Evolutionary conservation across 2,329 filamentous ascomycete genomes (phyloP), one percentile per base, ranked within the genome.

Genomic region (Xylogone sp.): DNA sequence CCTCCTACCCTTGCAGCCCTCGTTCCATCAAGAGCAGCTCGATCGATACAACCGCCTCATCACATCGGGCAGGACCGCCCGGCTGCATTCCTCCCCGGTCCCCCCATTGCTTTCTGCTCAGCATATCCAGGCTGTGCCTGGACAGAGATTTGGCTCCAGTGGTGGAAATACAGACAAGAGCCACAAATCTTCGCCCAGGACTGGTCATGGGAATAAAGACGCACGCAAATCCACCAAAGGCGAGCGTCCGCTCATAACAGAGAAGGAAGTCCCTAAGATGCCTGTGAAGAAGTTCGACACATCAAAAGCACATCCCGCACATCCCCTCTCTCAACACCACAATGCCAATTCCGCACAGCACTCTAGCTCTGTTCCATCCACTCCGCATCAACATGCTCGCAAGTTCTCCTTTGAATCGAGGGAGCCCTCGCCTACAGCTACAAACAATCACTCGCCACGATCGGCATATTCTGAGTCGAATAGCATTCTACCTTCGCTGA

Each of bases 401-500:
- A 86, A 92, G 62, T 87, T 94, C 64, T 87, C 87, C 2, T 88
- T 88, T 62, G 83, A 84, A 66, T 94, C 91, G 45, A 82, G 82
- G 64, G 85, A 84, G 27, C 92, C 90, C 9, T 97, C 92, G 16
- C 92, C 93, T 34, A 87, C 82, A 60, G 83, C 85, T 48, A 77
- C 83, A 46, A 84, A 83, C 58, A 90, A 85, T 68, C 89, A 92
- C 60, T 97, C 93, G 13, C 94, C 93, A 39, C 86, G 88, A 53
- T 97, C 93, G 3, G 89, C 88, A 18, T 92, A 93, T 62, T 96
- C 91, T 45, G 93, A 97, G 70, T 88, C 90, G 21, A 92, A 90
- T 64, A 84, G 87, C 57, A 78, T 83, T 27, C 74, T 90, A 54
- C 83, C 87, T 1, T 85, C 87, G 7, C 71, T 88, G 54, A 81